A percentile compares a stretch with the other conserved stretches of the same genome.
Evolutionary conservation across 2,329 filamentous ascomycete genomes (phyloP).

Genomic region (Didymella segeticola): DNA sequence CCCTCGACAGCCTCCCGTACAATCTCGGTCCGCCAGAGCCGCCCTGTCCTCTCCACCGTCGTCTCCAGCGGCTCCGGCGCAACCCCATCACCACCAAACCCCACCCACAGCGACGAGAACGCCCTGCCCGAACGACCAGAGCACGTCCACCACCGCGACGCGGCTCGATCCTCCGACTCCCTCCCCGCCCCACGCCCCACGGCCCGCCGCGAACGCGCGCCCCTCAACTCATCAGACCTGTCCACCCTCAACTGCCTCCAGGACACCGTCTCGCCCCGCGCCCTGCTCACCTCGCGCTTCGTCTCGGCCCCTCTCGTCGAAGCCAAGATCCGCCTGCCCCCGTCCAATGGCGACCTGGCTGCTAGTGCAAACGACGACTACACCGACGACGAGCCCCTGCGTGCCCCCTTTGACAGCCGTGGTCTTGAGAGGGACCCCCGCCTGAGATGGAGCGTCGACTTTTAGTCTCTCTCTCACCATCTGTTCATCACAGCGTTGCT

Average conservation of each 20-base stretch:
- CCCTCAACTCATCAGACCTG: conserved; percentile 45
- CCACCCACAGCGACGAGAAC: conserved; percentile 27
- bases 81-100: conserved; percentile 9
- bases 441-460: conserved; percentile 53
- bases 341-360: conserved; percentile 37
- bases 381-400: conserved; percentile 25
- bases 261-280: conserved; percentile 46
- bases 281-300: conserved; percentile 45
- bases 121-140: conserved; percentile 20
- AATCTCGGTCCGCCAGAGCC: conserved; percentile 34
- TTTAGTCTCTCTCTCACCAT: conserved; percentile 27
- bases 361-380: conserved; percentile 21
- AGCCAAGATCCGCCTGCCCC: conserved; percentile 47
- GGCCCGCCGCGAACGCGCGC: conserved; percentile 27
- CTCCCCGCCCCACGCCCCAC: conserved; percentile 26
- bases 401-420: conserved; percentile 45
- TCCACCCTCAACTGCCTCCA: conserved; percentile 49
- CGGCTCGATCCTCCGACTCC: conserved; percentile 33
- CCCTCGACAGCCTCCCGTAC: conserved; percentile 24
- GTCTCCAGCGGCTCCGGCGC: conserved; percentile 39
- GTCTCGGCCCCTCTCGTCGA: conserved; percentile 48
- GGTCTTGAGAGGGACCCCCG: conserved; percentile 46
- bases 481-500: not conserved
- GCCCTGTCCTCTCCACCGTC: conserved; percentile 45
- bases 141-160: conserved; percentile 23